Base-by-base conservation (phyloP, 257 asterid species). In the Jacaranda mimosifolia region DNA sequence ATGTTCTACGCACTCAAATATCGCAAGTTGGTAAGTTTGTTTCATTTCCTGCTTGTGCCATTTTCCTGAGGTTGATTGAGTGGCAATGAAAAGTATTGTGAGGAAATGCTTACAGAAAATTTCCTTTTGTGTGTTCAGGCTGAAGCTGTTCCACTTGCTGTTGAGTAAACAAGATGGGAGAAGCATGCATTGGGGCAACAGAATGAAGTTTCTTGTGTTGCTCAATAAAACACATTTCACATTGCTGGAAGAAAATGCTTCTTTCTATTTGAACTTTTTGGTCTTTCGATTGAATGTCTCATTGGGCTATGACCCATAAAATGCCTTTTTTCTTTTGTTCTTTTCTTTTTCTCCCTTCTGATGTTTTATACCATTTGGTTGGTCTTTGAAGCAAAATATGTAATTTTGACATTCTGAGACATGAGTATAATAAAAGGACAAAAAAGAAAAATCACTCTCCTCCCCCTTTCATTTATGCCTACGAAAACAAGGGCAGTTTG, bases 1-100 rank as follows among this genome's bases (percentile, higher is more conserved):
- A 94, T 94, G 99, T 91, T 94, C 51, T 91, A 86, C 13, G 95
- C 98, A 8, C 96, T 92, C 82, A 91, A 94, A 82, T 89, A 51
- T 70, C 96, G 98, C 69, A 86, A 91, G 77, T 69, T 91, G 94
- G 98, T 94, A 55, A 82, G 97, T 79, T 59, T 56, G 1, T 5
- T 38, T 10, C 35, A 12, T n/a, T 12, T 26, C 32, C 32, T 26
- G 32, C 32, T 26, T 26, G 32, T 26, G 32, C 2, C 3, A 60
- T 13, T 11, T 69, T 4, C 5, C 32, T 52, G 3, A 8, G 18
- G 42, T 19, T 35, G 26, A 75, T 68, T 52, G 26, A 26, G 55
- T 36, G 11, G 49, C 13, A 18, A 7, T 12, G 7, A n/a, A 10
- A 32, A 10, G 1, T 32, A 10, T 32, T 57, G 11, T 36, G 14